Percentiles rank a stretch among this genome's conserved stretches.
phyloP scores from a whole-genome alignment of 2,329 filamentous ascomycete species.

The Trichoderma oligosporum region DNA sequence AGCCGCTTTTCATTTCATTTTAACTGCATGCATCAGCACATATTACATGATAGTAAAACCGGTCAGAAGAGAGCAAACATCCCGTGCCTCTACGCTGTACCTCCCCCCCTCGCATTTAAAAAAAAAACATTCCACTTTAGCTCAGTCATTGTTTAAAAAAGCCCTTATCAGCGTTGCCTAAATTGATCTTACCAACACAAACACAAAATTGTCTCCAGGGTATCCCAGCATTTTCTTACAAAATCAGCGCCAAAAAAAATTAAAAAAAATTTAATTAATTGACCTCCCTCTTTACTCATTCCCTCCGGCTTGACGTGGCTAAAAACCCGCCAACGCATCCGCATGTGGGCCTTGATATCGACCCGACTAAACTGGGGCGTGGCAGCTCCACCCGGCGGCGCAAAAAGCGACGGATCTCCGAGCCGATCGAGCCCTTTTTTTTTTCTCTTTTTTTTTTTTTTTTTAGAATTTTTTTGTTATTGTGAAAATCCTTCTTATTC shows the following conservation, averaged over 20 bases:
- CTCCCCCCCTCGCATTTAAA: neutral
- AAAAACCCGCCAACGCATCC: conserved; percentile 5
- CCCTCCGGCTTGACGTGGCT: neutral
- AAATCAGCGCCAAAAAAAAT: neutral
- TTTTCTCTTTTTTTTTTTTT: neutral
- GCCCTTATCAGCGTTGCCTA: neutral
- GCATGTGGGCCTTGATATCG: neutral
- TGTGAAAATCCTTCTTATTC: neutral
- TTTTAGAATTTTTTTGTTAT: too few relatives aligned
- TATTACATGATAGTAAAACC: neutral
- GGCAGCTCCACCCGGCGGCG: neutral
- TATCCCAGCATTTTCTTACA: conserved; percentile 1
- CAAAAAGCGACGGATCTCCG: neutral
- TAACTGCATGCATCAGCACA: neutral
- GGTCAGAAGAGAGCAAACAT: neutral
- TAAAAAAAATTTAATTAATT: conserved; percentile 5
- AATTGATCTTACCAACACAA: neutral
- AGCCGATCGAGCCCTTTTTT: neutral
- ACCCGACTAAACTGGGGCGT: neutral
- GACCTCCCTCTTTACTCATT: neutral
- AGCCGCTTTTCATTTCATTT: neutral
- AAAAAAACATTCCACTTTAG: too few relatives aligned
- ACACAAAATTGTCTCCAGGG: neutral
- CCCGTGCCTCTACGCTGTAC: neutral
- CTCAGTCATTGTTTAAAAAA: neutral